Evolutionary conservation across 2,329 filamentous ascomycete species (phyloP), one percentile per base, ranked within the genome.

Genomic region (Colletotrichum caudatum): DNA sequence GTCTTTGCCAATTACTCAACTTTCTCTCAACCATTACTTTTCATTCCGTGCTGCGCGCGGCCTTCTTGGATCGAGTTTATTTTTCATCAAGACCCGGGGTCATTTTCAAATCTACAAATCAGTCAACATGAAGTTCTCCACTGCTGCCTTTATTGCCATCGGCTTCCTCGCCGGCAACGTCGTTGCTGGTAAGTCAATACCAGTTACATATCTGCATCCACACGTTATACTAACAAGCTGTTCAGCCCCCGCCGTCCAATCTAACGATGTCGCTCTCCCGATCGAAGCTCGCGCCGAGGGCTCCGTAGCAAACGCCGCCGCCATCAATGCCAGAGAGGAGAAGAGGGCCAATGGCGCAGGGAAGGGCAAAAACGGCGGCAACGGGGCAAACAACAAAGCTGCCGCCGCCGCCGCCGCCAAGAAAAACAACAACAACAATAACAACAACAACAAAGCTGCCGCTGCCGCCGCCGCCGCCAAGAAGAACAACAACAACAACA

Each of bases 41-140:
- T 69, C 60, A 56, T 72, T 56, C 65, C 69, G 69, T 69, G 69
- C 69, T 72, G 69, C 37, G 69, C 69, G 69, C 69, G 69, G 69
- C 66, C 56, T 23, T 63, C 11, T 64, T 69, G 48, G 41, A 64
- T 69, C 33, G 59, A 44, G 2, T 29, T 39, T 26, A 50, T n/a
- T 41, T 56, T 26, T 39, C 48, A 51, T 23, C 69, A 48, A 46
- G 65, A 69, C 65, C 69, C 59, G 65, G 69, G 37, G 66, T 72
- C 59, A 72, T n/a, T 56, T 46, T 20, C 35, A 46, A 65, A 9
- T 64, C 35, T 20, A 29, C 29, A 35, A 46, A 5, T 14, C 18
- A 12, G 39, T 23, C 70, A 66, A 33, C 29, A 72, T 72, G 70
- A 72, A 59, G 51, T 72, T 72, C 23, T 66, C 70, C 14, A 62